Evolutionary conservation across 352 stramenopile species (phyloP).

Genomic region (Pythium myriotylum): DNA sequence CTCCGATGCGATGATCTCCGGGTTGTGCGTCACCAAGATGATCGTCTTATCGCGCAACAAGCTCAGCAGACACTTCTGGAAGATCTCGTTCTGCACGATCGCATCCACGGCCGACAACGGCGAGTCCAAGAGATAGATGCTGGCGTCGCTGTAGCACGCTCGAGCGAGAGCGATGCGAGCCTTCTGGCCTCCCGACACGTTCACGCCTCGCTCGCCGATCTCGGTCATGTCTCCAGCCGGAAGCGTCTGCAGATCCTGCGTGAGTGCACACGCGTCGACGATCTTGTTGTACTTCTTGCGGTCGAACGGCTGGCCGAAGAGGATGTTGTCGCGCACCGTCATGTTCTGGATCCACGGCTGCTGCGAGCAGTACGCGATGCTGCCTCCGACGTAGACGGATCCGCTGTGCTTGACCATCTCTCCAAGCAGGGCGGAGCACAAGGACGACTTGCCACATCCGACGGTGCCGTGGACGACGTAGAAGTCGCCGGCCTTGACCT

Average conservation of each 20-base stretch:
- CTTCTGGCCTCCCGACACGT: conserved; percentile 50
- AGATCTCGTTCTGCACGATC: conserved; percentile 61
- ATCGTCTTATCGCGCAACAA: conserved; percentile 59
- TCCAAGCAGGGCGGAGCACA: conserved; percentile 87
- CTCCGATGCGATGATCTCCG: too few relatives aligned
- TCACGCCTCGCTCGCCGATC: conserved; percentile 47
- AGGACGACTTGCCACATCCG: conserved; percentile 89
- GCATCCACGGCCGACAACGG: too few relatives aligned
- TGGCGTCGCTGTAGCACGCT: conserved; percentile 44
- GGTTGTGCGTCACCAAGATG: conserved; percentile 60
- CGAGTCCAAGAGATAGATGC: too few relatives aligned
- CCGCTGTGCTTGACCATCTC: too few relatives aligned
- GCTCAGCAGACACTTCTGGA: conserved; percentile 63
- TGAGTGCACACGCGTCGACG: too few relatives aligned
- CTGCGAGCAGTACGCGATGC: conserved; percentile 70
- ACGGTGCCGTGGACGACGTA: conserved; percentile 88
- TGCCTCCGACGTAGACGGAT: too few relatives aligned
- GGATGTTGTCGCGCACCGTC: conserved; percentile 89
- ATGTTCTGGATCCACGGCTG: conserved; percentile 91
- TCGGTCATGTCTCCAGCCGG: too few relatives aligned
- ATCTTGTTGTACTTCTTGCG: too few relatives aligned
- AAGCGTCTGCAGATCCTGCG: too few relatives aligned
- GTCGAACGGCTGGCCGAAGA: too few relatives aligned
- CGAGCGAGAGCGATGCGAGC: conserved; percentile 48
- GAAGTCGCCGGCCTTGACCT: conserved; percentile 69